These are phyloP conservation scores for Rhodotorula babjevae DNA, from an alignment of 768 basidiomycete species.

Conservation along the genomic window DNA sequence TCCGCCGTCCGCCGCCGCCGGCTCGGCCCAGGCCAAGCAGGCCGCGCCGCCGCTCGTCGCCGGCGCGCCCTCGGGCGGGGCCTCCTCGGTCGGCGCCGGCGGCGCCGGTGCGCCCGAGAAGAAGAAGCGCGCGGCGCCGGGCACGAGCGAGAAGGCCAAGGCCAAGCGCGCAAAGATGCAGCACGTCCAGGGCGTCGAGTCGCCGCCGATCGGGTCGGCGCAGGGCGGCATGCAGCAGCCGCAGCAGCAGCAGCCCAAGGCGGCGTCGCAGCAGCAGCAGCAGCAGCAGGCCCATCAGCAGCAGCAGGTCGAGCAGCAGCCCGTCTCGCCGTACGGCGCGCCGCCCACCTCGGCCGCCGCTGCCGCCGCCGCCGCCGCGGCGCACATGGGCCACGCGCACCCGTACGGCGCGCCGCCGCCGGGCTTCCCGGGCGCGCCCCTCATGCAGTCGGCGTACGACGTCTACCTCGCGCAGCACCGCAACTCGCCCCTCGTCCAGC, in stretches of 20 bases:
- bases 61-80: too few species aligned
- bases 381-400: slow-evolving; percentile 6
- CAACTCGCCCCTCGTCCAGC: slow-evolving; percentile 34
- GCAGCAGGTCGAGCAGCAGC: background rate
- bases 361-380: too few species aligned
- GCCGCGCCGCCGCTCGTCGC: background rate
- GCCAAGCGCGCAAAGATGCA: slow-evolving; percentile 37
- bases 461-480: slow-evolving; percentile 32
- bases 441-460: slow-evolving; percentile 39
- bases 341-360: background rate
- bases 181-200: slow-evolving; percentile 24
- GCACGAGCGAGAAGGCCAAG: slow-evolving; percentile 36
- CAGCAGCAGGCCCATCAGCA: slow-evolving; percentile 1
- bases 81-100: too few species aligned
- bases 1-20: background rate
- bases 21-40: background rate
- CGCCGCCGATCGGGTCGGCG: slow-evolving; percentile 22
- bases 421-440: slow-evolving; percentile 37
- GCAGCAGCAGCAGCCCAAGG: background rate
- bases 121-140: slow-evolving; percentile 39
- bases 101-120: slow-evolving; percentile 17
- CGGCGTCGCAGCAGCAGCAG: background rate
- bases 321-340: slow-evolving; percentile 19
- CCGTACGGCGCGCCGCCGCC: slow-evolving; percentile 30
- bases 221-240: background rate